A percentile compares a stretch with the other conserved stretches of the same genome.
Conservation (phyloP, 2,329 filamentous ascomycete species). For the Epichloe amarillans region DNA sequence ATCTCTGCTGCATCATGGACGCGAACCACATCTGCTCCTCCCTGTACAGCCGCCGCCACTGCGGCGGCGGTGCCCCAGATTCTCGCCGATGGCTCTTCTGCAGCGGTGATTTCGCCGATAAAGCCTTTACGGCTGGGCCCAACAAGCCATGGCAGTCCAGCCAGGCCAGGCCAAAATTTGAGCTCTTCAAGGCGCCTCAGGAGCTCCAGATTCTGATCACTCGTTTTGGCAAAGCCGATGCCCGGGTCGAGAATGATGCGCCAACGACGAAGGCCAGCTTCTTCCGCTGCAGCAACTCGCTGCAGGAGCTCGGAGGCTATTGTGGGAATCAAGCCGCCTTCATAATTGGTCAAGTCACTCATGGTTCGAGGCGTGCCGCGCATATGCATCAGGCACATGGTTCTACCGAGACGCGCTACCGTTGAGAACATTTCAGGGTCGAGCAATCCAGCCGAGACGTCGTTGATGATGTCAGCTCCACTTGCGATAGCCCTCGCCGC, state of each 20-base stretch:
- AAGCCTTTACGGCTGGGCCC: conserved; percentile 85
- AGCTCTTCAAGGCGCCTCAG: conserved; percentile 54
- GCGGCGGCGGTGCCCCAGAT: conserved; percentile 77
- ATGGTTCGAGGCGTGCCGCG: conserved; percentile 77
- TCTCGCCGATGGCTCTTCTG: conserved; percentile 54
- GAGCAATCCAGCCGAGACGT: conserved; percentile 71
- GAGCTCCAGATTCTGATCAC: conserved; percentile 68
- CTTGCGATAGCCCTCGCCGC: conserved; percentile 62
- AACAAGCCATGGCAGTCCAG: conserved; percentile 73
- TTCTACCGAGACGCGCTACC: conserved; percentile 63
- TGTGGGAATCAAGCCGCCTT: conserved; percentile 49
- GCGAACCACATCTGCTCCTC: conserved; percentile 80
- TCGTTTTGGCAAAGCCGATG: conserved; percentile 82
- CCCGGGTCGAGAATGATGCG: conserved; percentile 90
- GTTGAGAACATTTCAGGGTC: conserved; percentile 74
- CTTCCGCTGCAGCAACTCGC: conserved; percentile 61
- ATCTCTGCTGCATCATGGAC: conserved; percentile 89
- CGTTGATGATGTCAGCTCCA: conserved; percentile 89
- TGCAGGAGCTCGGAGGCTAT: conserved; percentile 54
- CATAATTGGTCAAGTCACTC: conserved; percentile 56
- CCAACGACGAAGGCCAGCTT: conserved; percentile 78
- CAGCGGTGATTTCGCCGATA: conserved; percentile 69
- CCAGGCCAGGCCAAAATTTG: conserved; percentile 48
- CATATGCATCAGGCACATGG: conserved; percentile 86
- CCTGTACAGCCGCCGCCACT: conserved; percentile 66